These are phyloP conservation scores for Inonotus obliquus DNA, from an alignment of 1,284 basidiomycete species.

Conservation along the genomic window DNA sequence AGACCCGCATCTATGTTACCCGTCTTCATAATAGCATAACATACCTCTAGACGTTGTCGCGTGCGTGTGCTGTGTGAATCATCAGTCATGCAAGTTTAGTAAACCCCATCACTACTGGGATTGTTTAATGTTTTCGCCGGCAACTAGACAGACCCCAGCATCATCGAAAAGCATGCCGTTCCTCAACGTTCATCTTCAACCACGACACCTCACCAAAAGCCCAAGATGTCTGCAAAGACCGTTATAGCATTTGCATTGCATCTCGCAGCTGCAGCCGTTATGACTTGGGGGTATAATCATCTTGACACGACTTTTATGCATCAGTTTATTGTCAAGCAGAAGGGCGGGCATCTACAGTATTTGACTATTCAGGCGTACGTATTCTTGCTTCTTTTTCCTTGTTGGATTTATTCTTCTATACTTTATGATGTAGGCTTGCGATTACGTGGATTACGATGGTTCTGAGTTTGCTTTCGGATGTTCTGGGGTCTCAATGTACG, in stretches of 20 bases:
- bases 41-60: neutral
- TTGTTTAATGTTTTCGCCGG: too few species aligned
- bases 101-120: too few species aligned
- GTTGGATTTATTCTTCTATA: neutral
- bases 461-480: constrained; percentile 42
- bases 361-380: constrained; percentile 74
- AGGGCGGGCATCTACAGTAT: constrained; percentile 65
- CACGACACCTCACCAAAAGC: neutral
- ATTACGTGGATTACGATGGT: constrained; percentile 49
- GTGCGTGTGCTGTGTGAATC: neutral
- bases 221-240: constrained; percentile 3
- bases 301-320: constrained; percentile 34
- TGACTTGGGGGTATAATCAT: constrained; percentile 44
- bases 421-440: constrained; percentile 36
- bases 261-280: constrained; percentile 35
- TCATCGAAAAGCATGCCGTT: neutral
- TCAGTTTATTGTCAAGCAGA: constrained; percentile 39
- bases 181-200: neutral
- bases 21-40: neutral
- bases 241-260: constrained; percentile 33
- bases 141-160: neutral
- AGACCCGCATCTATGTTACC: neutral
- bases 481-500: constrained; percentile 37
- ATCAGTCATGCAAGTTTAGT: too few species aligned
- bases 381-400: neutral